Conservation (phyloP, 169 alveolate species). For the Eimeria acervulina region DNA sequence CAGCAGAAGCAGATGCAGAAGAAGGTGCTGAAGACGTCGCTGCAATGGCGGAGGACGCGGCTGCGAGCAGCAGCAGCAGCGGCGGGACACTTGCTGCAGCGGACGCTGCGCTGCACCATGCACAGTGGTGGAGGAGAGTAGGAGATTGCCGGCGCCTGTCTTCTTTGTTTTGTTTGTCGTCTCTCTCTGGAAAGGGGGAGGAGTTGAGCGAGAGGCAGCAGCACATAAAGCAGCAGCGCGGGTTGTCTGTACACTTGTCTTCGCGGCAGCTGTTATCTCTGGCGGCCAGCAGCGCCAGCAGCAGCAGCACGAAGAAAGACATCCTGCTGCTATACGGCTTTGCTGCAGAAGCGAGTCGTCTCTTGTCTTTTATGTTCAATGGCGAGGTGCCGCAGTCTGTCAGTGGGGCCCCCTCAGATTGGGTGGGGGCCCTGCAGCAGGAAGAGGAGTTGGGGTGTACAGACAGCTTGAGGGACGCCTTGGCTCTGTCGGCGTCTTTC, state of each 20-base stretch:
- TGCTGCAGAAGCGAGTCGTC: slow-evolving; percentile 72
- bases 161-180: slow-evolving; percentile 52
- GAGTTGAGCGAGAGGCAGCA: slow-evolving; percentile 70
- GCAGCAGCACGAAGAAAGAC: slow-evolving; percentile 58
- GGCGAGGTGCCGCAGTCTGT: not conserved
- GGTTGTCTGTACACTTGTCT: slow-evolving; percentile 42
- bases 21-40: slow-evolving; percentile 10
- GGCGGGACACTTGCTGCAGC: slow-evolving; percentile 40
- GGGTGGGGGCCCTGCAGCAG: slow-evolving; percentile 34
- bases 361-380: slow-evolving; percentile 51
- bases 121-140: slow-evolving; percentile 70
- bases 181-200: slow-evolving; percentile 67
- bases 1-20: slow-evolving; percentile 20
- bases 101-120: slow-evolving; percentile 48
- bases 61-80: slow-evolving; percentile 32
- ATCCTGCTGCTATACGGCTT: slow-evolving; percentile 43
- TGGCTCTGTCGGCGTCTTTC: slow-evolving; percentile 29
- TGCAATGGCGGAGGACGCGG: slow-evolving; percentile 9
- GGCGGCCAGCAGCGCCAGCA: slow-evolving; percentile 46
- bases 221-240: slow-evolving; percentile 52
- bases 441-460: slow-evolving; percentile 7
- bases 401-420: not conserved
- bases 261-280: slow-evolving; percentile 43
- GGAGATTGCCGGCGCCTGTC: slow-evolving; percentile 64
- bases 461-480: not conserved